Evolutionary conservation across 345 rosid genomes (phyloP).

Genomic region (Aquilaria yunnanensis): DNA sequence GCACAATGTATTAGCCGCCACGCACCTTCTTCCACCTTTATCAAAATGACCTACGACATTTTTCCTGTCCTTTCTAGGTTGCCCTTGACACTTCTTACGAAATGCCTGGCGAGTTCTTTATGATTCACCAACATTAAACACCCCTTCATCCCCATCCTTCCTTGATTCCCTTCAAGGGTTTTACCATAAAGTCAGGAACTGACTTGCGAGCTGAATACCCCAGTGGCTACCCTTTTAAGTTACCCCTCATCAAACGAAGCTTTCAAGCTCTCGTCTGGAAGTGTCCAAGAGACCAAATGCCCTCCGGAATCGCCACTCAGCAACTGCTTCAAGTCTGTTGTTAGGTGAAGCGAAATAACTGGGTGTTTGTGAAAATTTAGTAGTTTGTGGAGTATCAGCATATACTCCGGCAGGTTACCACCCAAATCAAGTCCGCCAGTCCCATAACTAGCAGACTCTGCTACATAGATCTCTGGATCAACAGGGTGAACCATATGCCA

Average conservation of each 20-base stretch:
- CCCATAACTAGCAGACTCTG: slow-evolving; percentile 40
- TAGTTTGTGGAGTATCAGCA: slow-evolving; percentile 74
- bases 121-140: slow-evolving; percentile 8
- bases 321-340: slow-evolving; percentile 82
- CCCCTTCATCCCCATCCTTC: slow-evolving; percentile 9
- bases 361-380: slow-evolving; percentile 86
- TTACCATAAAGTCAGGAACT: slow-evolving; percentile 12
- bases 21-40: slow-evolving; percentile 8
- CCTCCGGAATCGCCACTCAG: slow-evolving; percentile 91
- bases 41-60: not conserved
- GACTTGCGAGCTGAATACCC: slow-evolving; percentile 16
- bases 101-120: slow-evolving; percentile 24
- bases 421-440: slow-evolving; percentile 57
- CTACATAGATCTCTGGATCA: slow-evolving; percentile 38
- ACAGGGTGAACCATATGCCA: slow-evolving; percentile 92
- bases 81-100: slow-evolving; percentile 6
- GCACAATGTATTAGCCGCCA: not conserved
- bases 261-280: slow-evolving; percentile 75
- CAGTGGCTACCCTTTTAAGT: slow-evolving; percentile 1
- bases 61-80: not conserved
- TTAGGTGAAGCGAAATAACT: slow-evolving; percentile 77
- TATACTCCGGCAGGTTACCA: slow-evolving; percentile 64
- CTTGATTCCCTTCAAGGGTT: slow-evolving; percentile 15
- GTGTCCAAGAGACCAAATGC: slow-evolving; percentile 85
- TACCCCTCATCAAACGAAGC: slow-evolving; percentile 57